Evolutionary conservation across 257 asterid genomes (phyloP).

Genomic region (Capsicum chinense): DNA sequence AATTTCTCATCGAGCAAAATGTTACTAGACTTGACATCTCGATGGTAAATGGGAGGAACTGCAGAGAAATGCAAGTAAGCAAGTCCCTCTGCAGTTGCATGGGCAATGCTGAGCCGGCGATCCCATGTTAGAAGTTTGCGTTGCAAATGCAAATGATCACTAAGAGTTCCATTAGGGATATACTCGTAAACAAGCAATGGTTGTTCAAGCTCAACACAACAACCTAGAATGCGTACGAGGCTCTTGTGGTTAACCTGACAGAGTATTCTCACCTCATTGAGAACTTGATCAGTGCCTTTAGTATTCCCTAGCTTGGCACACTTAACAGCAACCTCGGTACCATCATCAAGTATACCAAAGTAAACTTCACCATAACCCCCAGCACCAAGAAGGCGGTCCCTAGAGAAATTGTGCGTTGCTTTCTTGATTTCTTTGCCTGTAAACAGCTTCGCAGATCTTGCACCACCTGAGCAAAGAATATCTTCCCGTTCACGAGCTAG

Average conservation of each 20-base stretch:
- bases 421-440: constrained; percentile 74
- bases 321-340: constrained; percentile 74
- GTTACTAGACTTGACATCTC: constrained; percentile 92
- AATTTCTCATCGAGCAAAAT: constrained; percentile 72
- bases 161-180: constrained; percentile 63
- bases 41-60: constrained; percentile 81
- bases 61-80: constrained; percentile 94
- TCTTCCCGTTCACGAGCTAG: constrained; percentile 73
- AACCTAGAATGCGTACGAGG: constrained; percentile 85
- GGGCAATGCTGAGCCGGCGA: constrained; percentile 63
- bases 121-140: constrained; percentile 56
- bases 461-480: constrained; percentile 78
- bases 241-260: constrained; percentile 88
- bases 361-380: constrained; percentile 95
- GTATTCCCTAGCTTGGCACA: constrained; percentile 89
- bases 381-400: constrained; percentile 78
- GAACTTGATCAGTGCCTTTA: constrained; percentile 84
- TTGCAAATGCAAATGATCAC: constrained; percentile 52
- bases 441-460: constrained; percentile 65
- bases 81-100: constrained; percentile 79
- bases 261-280: constrained; percentile 85
- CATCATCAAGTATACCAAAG: constrained; percentile 73
- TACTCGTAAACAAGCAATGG: constrained; percentile 88
- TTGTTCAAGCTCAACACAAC: constrained; percentile 92
- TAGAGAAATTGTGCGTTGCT: constrained; percentile 78